phyloP scores from a whole-genome alignment of 345 rosid genomes.

The Abelmoschus esculentus region DNA sequence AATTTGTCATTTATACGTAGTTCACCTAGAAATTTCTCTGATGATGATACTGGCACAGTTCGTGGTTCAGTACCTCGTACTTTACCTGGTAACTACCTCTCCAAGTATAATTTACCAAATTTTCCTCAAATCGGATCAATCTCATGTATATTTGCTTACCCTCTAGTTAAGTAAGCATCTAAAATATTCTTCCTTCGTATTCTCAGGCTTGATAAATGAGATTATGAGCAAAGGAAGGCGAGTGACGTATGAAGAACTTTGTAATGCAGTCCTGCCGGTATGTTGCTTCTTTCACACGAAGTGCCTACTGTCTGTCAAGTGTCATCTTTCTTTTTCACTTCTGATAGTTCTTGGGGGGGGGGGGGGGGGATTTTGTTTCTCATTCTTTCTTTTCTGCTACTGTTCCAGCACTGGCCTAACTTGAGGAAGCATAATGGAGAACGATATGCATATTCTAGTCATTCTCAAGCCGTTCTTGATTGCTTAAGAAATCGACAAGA shows the following conservation, averaged over 20 bases:
- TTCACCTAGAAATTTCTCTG: slow-evolving; percentile 58
- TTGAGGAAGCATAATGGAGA: slow-evolving; percentile 98
- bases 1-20: slow-evolving; percentile 46
- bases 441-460: slow-evolving; percentile 95
- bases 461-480: slow-evolving; percentile 97
- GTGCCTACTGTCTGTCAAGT: slow-evolving; percentile 5
- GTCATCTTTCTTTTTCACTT: not conserved
- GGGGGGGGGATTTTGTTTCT: not conserved
- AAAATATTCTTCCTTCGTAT: not conserved
- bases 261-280: slow-evolving; percentile 94
- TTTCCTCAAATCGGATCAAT: not conserved
- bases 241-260: slow-evolving; percentile 92
- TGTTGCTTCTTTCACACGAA: slow-evolving; percentile 8
- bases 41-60: slow-evolving; percentile 49
- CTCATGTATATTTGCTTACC: not conserved
- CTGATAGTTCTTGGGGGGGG: not conserved
- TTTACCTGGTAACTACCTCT: slow-evolving; percentile 49
- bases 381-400: slow-evolving; percentile 9
- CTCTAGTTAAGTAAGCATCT: not conserved
- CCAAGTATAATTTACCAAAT: not conserved
- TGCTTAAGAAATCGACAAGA: slow-evolving; percentile 93
- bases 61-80: slow-evolving; percentile 57
- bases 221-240: slow-evolving; percentile 92
- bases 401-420: slow-evolving; percentile 87
- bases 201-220: slow-evolving; percentile 67